Conservation (phyloP, 305 asterid genomes). For the Fraxinus sp. region DNA sequence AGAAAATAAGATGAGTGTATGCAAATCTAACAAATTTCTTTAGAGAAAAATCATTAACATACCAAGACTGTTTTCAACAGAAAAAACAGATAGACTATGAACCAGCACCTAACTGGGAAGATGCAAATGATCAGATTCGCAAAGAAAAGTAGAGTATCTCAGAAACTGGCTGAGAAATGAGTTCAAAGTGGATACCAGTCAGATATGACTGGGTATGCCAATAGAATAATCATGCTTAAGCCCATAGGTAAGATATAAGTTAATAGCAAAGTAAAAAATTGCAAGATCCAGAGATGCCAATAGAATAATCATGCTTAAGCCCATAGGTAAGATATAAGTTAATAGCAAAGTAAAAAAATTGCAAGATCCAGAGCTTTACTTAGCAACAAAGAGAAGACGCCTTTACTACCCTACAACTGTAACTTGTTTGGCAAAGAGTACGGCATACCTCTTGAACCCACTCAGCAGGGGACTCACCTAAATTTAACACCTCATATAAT, state of each 20-base stretch:
- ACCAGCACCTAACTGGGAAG: background rate
- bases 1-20: background rate
- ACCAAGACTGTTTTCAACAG: background rate
- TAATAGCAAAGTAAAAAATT: background rate
- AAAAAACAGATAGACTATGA: background rate
- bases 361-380: background rate
- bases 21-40: background rate
- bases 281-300: background rate
- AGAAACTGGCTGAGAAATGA: background rate
- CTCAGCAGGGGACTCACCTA: background rate
- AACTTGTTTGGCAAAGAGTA: background rate
- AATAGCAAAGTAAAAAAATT: background rate
- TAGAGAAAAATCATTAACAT: background rate
- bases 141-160: background rate
- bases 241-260: background rate
- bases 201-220: background rate
- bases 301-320: background rate
- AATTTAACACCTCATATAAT: background rate
- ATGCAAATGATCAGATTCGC: background rate
- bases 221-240: background rate
- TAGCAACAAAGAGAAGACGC: background rate
- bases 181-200: background rate
- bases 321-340: background rate
- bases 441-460: background rate
- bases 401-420: background rate